Base-by-base conservation (phyloP, 2,329 filamentous ascomycete genomes). In the Westerdykella sp. region DNA sequence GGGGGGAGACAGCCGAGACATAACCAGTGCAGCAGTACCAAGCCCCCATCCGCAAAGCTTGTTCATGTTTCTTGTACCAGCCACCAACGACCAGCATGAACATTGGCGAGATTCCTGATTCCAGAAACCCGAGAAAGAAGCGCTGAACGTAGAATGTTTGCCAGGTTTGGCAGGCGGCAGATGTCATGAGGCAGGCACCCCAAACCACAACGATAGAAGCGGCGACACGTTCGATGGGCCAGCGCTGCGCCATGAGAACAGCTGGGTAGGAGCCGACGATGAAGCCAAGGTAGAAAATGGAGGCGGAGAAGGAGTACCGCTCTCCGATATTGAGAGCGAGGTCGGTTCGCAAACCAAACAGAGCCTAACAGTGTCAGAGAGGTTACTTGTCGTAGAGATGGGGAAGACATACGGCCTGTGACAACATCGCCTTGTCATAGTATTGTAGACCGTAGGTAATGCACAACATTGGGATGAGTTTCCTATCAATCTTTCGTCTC, bases 11-110 rank as follows among this genome's bases (percentile, higher is more conserved):
- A 30, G 51, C 48, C 18, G 50, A 55, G 10, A 59, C 56, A 32
- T 59, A 71, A 51, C 39, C 67, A 55, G 23, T 83, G 2, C 78
- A 81, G 5, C 75, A 71, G 50, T 84, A 84, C 80, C 81, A 85
- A 1, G 74, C 72, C 0, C 80, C 80, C 9, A 83, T 74, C 1
- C 81, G 72, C 21, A 81, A 57, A 0, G 81, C 79, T 59, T 85
- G 81, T 53, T 85, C 80, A 4, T 56, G 53, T 46, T 71, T 69
- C 46, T 72, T 75, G 45, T 77, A 77, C 73, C 73, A 78, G 68
- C 76, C 76, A 4, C 69, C 69, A 0, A 76, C 78, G 42, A 79
- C 72, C 12, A 79, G 60, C 34, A 78, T 75, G 41, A 80, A 69
- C 15, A 72, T 71, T 0, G 77, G 77, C 1, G 74, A 73, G 9